These are phyloP conservation scores for Trichomonascaceae sp. DNA, from an alignment of 1,139 yeast species.

Conservation along the genomic window DNA sequence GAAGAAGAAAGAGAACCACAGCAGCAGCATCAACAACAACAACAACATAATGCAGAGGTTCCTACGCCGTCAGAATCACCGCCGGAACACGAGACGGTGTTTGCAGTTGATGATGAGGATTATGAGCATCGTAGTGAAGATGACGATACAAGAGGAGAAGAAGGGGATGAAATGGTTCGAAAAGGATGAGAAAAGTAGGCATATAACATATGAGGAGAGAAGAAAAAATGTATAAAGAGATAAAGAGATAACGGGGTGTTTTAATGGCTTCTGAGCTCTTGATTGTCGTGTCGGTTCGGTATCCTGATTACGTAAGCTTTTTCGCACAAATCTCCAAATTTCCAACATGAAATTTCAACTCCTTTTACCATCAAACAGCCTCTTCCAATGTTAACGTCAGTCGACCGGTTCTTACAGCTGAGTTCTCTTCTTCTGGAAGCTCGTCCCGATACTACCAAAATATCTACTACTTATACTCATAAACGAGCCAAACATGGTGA, in stretches of 20 bases:
- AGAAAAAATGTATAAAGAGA: not conserved
- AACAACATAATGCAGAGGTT: slow-evolving; percentile 8
- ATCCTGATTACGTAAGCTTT: too few relatives aligned
- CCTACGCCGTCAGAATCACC: slow-evolving; percentile 8
- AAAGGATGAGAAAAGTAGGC: slow-evolving; percentile 4
- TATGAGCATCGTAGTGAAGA: slow-evolving; percentile 21
- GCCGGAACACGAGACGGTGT: slow-evolving; percentile 12
- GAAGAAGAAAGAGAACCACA: slow-evolving; percentile 22
- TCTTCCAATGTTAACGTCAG: slow-evolving; percentile 33
- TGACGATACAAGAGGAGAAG: slow-evolving; percentile 17
- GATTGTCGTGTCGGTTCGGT: too few relatives aligned
- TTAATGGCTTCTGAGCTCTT: too few relatives aligned
- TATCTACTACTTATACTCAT: slow-evolving; percentile 41
- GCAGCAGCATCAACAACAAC: too few relatives aligned
- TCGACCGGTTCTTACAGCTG: slow-evolving; percentile 47
- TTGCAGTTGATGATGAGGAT: slow-evolving; percentile 21
- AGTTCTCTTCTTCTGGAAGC: slow-evolving; percentile 43
- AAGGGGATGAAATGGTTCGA: slow-evolving; percentile 5
- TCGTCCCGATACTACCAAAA: slow-evolving; percentile 39
- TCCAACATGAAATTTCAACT: not conserved
- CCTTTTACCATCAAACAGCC: not conserved
- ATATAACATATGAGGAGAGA: slow-evolving; percentile 1
- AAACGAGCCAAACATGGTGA: slow-evolving; percentile 26
- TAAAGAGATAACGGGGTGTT: too few relatives aligned
- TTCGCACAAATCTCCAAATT: too few relatives aligned